Conservation (phyloP, 2,329 filamentous ascomycete genomes). For the Xylariaceae sp. region DNA sequence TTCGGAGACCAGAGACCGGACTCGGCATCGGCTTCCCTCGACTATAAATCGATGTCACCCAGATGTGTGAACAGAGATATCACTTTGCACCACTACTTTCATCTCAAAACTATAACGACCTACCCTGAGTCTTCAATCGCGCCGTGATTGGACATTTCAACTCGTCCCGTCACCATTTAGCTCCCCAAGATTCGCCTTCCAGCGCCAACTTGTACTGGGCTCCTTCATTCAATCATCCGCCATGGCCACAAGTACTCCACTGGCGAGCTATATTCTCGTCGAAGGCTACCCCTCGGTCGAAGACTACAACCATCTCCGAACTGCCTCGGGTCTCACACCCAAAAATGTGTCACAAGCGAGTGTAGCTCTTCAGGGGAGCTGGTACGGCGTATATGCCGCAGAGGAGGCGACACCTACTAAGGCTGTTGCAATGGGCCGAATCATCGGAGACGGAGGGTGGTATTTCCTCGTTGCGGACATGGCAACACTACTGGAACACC, state of each 20-base stretch:
- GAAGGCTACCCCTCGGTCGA: slow-evolving; percentile 13
- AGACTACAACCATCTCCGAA: slow-evolving; percentile 10
- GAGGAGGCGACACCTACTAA: slow-evolving; percentile 19
- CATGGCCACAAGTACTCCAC: slow-evolving; percentile 6
- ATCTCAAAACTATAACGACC: too few species aligned
- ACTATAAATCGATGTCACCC: too few species aligned
- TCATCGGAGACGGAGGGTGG: slow-evolving; percentile 49
- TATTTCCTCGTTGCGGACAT: slow-evolving; percentile 50
- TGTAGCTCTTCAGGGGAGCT: slow-evolving; percentile 35
- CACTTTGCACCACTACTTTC: too few species aligned
- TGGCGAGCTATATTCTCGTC: slow-evolving; percentile 9
- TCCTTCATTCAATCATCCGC: neutral
- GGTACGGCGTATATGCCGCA: slow-evolving; percentile 40
- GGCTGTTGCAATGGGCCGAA: slow-evolving; percentile 46
- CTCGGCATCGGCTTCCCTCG: too few species aligned
- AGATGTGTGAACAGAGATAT: too few species aligned
- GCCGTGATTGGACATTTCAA: too few species aligned
- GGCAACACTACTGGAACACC: slow-evolving; percentile 46
- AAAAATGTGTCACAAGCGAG: slow-evolving; percentile 35
- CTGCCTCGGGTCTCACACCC: slow-evolving; percentile 11
- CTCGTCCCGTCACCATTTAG: too few species aligned
- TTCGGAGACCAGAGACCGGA: too few species aligned
- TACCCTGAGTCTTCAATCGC: too few species aligned
- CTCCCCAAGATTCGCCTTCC: too few species aligned
- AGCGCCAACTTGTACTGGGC: too few species aligned